Evolutionary conservation across 148 eudicot genomes (phyloP), one percentile per base, ranked within the genome.

Genomic region (Rhododendron simsii): DNA sequence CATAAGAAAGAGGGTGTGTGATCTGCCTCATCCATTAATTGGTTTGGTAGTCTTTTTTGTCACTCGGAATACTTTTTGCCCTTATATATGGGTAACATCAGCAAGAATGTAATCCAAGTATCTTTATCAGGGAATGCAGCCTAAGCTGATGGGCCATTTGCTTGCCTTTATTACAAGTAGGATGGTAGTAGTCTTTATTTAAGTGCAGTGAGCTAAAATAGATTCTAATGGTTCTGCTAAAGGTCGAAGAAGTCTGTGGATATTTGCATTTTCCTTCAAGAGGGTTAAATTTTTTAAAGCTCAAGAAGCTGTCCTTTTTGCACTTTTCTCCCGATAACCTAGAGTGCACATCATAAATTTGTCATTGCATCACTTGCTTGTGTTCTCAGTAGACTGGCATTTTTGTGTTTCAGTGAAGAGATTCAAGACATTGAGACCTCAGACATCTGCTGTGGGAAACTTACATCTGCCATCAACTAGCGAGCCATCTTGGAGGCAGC

Each of bases 401-500:
- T 82, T 13, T 83, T 85, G 12, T 61, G 59, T 77, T 77, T 78
- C 89, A 91, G 93, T 89, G 78, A 91, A 85, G 83, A 89, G 87
- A 87, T 87, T 87, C 77, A 91, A 91, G 85, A 82, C 93, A 20
- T 83, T 91, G 88, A 90, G 89, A 84, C 90, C 91, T 80, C 83
- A 69, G 85, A 59, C 90, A 86, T 81, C 85, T 77, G 76, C 82
- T n/a, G 91, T 80, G 71, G 93, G 89, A 44, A 84, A 91, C 77
- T 89, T 87, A 78, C 85, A 88, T 35, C 87, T 87, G 28, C 89
- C 93, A 82, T 16, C 91, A 86, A 85, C 89, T 61, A 86, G 89
- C 50, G 91, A 90, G 80, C 87, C 89, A 87, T 90, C 93, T 85
- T 91, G 93, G 93, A 90, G 82, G 87, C 89, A 84, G 73, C 90